Evolutionary conservation across 257 asterid genomes (phyloP), one percentile per base, ranked within the genome.

Genomic region (Osmanthus fragrans): DNA sequence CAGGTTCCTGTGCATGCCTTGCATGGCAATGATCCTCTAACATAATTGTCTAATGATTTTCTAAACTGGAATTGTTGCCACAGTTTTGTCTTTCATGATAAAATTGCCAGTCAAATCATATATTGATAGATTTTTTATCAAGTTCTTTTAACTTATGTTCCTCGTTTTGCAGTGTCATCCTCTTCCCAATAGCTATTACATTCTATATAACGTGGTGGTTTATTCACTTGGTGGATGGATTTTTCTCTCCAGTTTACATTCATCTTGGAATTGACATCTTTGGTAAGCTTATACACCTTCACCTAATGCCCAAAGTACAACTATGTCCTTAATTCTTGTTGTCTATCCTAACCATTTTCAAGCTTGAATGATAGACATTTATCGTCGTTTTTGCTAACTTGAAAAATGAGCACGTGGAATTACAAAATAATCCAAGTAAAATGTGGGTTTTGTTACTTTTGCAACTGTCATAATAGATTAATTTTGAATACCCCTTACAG

Each of bases 121-220:
- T 23, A 54, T 58, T 16, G 72, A 60, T 33, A 40, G 65, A 60
- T 51, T 72, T 15, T 47, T 63, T 49, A 8, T 67, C 75, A 77
- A 3, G 72, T 68, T 76, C 72, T 65, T 66, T 40, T 8, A 79
- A 49, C 66, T 73, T 51, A 16, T 76, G 72, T 19, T 51, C n/a
- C 68, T 25, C 5, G 27, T 73, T 84, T 78, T 84, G 87, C 92
- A 90, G 95, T 82, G 95, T 90, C 88, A 90, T 90, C 84, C 88
- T 90, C 82, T 80, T 90, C 34, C 95, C 95, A 72, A 85, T 90
- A 42, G 92, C 95, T 42, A 83, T 90, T 75, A 90, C 95, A 71
- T 90, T 90, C 91, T 90, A 90, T 63, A 70, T 90, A 80, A 90
- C 95, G 71, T 90, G 95, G 95, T 90, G 95, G 95, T 90, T 90